Base-by-base conservation (phyloP, 2,329 filamentous ascomycete genomes). In the Paraphaeosphaeria minitans region DNA sequence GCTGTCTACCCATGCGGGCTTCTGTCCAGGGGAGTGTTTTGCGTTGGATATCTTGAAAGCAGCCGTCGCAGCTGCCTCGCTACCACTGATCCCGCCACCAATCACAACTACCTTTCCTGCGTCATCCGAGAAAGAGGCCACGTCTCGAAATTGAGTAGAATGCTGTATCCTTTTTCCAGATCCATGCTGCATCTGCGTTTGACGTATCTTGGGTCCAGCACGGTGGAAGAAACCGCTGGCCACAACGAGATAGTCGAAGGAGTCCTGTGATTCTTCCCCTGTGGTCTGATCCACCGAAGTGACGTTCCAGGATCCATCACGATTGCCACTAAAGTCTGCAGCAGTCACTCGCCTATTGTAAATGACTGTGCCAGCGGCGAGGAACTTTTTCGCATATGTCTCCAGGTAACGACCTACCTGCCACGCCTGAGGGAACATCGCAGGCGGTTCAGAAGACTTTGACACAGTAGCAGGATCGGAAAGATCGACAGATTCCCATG, bases 71-170 rank as follows among this genome's bases (percentile, higher is more conserved):
- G 91, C 89, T 50, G 89, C 89, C 78, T 96, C 92, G 5, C 90
- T 85, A 0, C 91, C 91, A 2, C 91, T 94, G 84, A 95, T 93
- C 67, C 93, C 90, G 0, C 91, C 91, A 0, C 92, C 92, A 0
- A 93, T 85, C 0, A 96, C 81, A 1, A 92, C 80, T 16, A 95
- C 86, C 68, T 88, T 91, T 19, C 85, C 84, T 1, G 68, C 21
- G 4, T 45, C 59, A 4, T 62, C 27, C 8, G 64, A 61, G 13
- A 76, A 59, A 4, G 60, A 58, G 0, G 59, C 55, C 4, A 75
- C 45, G 12, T 65, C 51, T 1, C 72, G 66, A 48, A 76, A 75
- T 6, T 63, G 31, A 1, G 73, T 71, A 7, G 74, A 74, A 56
- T 75, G 73, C 33, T 69, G 64, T 12, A 73, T 57, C 14, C 60